These are phyloP conservation scores for Cryptosporidium xiaoi DNA, from an alignment of 169 alveolate species.

Conservation along the genomic window DNA sequence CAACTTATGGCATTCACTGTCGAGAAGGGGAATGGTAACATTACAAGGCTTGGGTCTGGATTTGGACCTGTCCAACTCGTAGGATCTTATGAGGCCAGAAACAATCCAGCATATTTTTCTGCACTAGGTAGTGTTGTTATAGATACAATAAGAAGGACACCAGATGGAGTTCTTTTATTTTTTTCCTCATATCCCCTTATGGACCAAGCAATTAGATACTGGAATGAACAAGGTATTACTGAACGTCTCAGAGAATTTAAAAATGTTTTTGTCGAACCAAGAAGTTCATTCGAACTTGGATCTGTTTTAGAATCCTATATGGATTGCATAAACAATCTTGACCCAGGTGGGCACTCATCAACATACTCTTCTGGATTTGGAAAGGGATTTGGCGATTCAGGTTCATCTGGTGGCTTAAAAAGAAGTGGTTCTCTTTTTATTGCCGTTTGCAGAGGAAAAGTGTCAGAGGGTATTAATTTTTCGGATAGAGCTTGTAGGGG, in stretches of 20 bases:
- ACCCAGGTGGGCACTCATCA: neutral
- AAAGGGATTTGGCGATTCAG: constrained; percentile 8
- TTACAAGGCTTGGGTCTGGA: constrained; percentile 5
- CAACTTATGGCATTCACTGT: constrained; percentile 86
- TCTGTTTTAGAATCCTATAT: constrained; percentile 50
- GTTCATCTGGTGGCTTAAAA: neutral
- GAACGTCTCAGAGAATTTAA: constrained; percentile 79
- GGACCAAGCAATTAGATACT: constrained; percentile 84
- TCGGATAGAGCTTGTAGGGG: constrained; percentile 91
- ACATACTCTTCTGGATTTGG: neutral
- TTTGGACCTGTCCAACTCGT: constrained; percentile 80
- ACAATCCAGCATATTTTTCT: constrained; percentile 81
- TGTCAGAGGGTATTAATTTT: constrained; percentile 95
- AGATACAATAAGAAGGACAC: constrained; percentile 84
- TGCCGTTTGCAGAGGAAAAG: constrained; percentile 93
- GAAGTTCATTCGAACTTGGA: constrained; percentile 46
- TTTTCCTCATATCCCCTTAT: constrained; percentile 89
- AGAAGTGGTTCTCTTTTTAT: constrained; percentile 88
- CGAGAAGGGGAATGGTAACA: constrained; percentile 34
- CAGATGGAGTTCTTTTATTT: constrained; percentile 89
- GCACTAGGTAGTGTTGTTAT: constrained; percentile 87
- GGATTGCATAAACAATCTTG: constrained; percentile 28
- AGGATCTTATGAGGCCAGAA: constrained; percentile 84
- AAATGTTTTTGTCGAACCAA: constrained; percentile 78
- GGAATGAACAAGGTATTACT: constrained; percentile 85